phyloP scores from a whole-genome alignment of 2,329 filamentous ascomycete species.

The Paraphoma chrysanthemicola region DNA sequence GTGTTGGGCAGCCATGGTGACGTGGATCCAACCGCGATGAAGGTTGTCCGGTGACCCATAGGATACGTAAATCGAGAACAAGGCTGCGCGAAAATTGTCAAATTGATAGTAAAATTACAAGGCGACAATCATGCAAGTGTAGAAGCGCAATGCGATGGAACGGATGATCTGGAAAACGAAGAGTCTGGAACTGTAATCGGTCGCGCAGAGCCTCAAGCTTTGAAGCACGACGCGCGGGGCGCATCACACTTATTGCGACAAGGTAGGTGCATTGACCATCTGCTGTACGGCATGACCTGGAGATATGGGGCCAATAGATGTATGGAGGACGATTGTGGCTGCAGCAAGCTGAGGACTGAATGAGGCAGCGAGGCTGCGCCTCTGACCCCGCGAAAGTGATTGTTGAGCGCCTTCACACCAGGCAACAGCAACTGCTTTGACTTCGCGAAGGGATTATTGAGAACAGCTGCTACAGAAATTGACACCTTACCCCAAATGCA shows the following conservation, averaged over 20 bases:
- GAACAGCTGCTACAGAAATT: no score
- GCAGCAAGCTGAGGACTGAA: conserved; percentile 9
- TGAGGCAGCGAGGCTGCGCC: conserved; percentile 10
- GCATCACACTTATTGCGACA: background rate
- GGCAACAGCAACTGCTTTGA: background rate
- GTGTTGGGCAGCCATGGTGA: conserved; percentile 1
- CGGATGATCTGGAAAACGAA: background rate
- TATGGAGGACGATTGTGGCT: conserved; percentile 7
- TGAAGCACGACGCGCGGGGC: background rate
- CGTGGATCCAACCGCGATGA: conserved; percentile 8
- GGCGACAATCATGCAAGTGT: no score
- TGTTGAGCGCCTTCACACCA: background rate
- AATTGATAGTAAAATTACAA: no score
- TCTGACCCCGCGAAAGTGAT: background rate
- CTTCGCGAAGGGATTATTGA: no score
- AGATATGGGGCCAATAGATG: conserved; percentile 5
- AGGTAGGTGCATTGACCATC: background rate
- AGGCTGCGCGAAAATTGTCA: no score
- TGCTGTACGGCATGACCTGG: background rate
- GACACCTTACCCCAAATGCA: no score
- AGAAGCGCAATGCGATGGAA: background rate
- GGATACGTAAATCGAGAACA: background rate
- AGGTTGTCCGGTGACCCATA: conserved; percentile 5
- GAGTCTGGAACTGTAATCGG: background rate
- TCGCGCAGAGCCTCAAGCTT: background rate